Conservation (phyloP, 2,329 filamentous ascomycete genomes). For the Talaromyces sp. region DNA sequence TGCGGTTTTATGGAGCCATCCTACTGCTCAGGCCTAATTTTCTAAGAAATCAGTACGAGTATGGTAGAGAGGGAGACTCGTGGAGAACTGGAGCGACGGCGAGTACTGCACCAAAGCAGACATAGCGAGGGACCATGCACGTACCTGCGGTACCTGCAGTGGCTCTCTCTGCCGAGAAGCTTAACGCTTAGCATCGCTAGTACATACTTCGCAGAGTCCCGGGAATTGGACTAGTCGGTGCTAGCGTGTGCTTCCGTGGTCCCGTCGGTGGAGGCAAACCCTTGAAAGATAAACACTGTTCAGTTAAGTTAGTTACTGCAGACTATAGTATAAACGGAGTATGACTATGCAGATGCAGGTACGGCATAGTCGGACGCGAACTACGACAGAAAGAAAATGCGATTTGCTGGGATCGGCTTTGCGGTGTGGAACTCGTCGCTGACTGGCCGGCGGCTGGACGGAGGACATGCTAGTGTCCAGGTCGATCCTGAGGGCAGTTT, state of each 20-base stretch:
- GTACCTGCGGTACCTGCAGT: conserved; percentile 5
- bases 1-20: not conserved
- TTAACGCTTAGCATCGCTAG: not conserved
- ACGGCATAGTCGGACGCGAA: not conserved
- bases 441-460: not conserved
- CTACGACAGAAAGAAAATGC: not conserved
- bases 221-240: not conserved
- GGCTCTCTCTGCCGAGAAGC: conserved; percentile 3
- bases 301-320: no score
- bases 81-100: not conserved
- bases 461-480: not conserved
- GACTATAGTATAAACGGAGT: no score
- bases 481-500: not conserved
- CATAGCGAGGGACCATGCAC: not conserved
- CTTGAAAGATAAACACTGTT: not conserved
- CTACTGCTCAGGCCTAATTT: not conserved
- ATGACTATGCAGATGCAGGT: not conserved
- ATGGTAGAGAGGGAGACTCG: not conserved
- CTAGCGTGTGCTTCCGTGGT: not conserved
- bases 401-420: conserved; percentile 1
- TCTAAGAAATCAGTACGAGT: not conserved
- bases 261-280: not conserved
- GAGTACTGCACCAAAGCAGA: conserved; percentile 8
- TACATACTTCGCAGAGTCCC: not conserved
- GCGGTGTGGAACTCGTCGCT: conserved; percentile 7